Conservation (phyloP, 805 yeast genomes). For the Priceomyces medius region DNA sequence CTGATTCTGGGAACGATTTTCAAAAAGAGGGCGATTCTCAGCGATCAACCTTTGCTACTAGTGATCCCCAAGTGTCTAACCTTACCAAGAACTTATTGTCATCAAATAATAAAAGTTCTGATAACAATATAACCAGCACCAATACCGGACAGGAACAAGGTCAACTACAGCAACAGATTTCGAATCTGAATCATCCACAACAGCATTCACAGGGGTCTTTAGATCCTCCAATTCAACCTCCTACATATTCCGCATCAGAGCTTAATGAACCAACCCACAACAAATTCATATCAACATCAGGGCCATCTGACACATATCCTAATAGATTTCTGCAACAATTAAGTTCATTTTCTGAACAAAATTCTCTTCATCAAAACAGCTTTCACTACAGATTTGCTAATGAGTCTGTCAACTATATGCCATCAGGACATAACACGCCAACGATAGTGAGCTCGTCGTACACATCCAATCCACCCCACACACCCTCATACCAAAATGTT, state of each 20-base stretch:
- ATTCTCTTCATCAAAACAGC: slow-evolving; percentile 5
- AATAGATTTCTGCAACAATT: slow-evolving; percentile 4
- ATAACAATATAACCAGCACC: neutral
- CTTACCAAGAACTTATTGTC: slow-evolving; percentile 29
- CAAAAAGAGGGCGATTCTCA: slow-evolving; percentile 1
- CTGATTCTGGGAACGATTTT: slow-evolving; percentile 3
- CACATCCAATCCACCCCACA: slow-evolving; percentile 38
- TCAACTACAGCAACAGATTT: neutral
- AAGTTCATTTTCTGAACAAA: slow-evolving; percentile 6
- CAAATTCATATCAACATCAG: slow-evolving; percentile 11
- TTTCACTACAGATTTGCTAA: slow-evolving; percentile 6
- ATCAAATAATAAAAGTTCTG: slow-evolving; percentile 9
- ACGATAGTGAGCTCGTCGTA: slow-evolving; percentile 44
- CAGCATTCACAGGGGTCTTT: neutral
- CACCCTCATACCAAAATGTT: slow-evolving; percentile 20
- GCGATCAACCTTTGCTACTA: slow-evolving; percentile 3
- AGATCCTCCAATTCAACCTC: slow-evolving; percentile 6
- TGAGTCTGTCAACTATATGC: slow-evolving; percentile 30
- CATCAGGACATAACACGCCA: slow-evolving; percentile 44
- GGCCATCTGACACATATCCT: slow-evolving; percentile 1
- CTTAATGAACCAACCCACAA: slow-evolving; percentile 2
- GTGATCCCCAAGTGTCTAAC: slow-evolving; percentile 22
- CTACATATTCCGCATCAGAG: slow-evolving; percentile 9
- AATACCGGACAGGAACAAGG: neutral
- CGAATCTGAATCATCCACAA: slow-evolving; percentile 3